These are phyloP conservation scores for Phoma herbarum DNA, from an alignment of 2,329 filamentous ascomycete species.

Conservation along the genomic window DNA sequence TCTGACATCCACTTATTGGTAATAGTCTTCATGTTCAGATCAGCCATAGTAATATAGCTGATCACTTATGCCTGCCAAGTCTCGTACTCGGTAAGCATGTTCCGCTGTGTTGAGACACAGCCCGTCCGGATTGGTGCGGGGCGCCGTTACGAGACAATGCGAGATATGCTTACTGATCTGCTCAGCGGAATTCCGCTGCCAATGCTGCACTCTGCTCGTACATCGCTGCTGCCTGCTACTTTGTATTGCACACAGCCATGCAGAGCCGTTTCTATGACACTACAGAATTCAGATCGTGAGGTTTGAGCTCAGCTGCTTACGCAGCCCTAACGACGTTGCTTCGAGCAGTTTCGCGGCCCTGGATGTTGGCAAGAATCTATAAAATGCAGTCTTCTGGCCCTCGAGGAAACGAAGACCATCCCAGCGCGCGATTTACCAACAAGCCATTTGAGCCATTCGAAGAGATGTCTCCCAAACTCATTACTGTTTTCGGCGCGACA, in stretches of 20 bases:
- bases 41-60: too few species aligned
- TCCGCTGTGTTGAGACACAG: background rate
- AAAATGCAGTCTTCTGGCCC: background rate
- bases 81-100: background rate
- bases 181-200: background rate
- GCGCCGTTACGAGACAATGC: background rate
- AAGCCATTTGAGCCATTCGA: background rate
- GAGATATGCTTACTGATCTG: background rate
- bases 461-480: background rate
- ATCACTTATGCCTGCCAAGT: too few species aligned
- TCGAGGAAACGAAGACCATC: background rate
- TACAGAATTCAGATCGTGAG: background rate
- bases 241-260: background rate
- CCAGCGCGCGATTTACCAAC: too few species aligned
- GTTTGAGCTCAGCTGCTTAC: background rate
- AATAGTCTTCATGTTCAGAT: too few species aligned
- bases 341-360: too few species aligned
- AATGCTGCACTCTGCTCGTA: background rate
- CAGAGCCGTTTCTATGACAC: background rate
- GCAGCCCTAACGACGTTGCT: background rate
- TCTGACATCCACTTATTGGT: background rate
- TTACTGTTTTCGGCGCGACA: background rate
- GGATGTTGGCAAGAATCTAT: background rate
- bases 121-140: background rate
- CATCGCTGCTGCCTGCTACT: background rate